phyloP scores from a whole-genome alignment of 2,329 filamentous ascomycete species.

The Trichoderma cornu-damae region DNA sequence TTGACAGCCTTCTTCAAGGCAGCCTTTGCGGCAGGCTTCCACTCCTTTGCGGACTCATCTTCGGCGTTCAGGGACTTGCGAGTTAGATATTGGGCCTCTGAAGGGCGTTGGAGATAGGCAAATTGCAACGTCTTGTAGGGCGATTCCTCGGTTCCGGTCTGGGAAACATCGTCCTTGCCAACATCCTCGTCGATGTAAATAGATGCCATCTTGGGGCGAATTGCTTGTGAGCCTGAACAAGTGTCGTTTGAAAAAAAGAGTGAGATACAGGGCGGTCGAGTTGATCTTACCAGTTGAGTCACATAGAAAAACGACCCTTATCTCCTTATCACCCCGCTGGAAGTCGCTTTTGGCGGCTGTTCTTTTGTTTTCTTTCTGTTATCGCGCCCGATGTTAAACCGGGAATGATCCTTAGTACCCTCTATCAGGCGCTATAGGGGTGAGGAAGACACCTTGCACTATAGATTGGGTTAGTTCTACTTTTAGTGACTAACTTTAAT shows the following conservation, averaged over 20 bases:
- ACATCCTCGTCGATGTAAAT: slow-evolving; percentile 64
- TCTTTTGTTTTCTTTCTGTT: too few species aligned
- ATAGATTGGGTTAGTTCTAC: too few species aligned
- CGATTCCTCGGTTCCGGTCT: slow-evolving; percentile 62
- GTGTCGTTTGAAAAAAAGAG: background rate
- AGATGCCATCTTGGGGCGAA: slow-evolving; percentile 30
- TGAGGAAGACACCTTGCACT: too few species aligned
- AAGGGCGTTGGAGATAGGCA: slow-evolving; percentile 56
- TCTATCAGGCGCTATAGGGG: too few species aligned
- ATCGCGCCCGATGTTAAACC: slow-evolving; percentile 9
- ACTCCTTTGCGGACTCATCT: slow-evolving; percentile 30
- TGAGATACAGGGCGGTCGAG: slow-evolving; percentile 9
- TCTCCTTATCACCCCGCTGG: slow-evolving; percentile 19
- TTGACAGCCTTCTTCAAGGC: slow-evolving; percentile 24
- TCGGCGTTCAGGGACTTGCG: slow-evolving; percentile 54
- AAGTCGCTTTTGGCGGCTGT: slow-evolving; percentile 2
- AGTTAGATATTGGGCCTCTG: slow-evolving; percentile 29
- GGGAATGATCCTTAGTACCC: background rate
- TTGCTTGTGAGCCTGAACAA: background rate
- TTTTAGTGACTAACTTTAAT: too few species aligned
- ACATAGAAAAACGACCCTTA: slow-evolving; percentile 17
- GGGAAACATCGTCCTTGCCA: slow-evolving; percentile 64
- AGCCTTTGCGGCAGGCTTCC: slow-evolving; percentile 24
- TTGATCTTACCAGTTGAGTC: slow-evolving; percentile 15
- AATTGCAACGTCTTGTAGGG: slow-evolving; percentile 78